Evolutionary conservation across 1,284 basidiomycete genomes (phyloP).

Genomic region (Heterobasidion irregulare): DNA sequence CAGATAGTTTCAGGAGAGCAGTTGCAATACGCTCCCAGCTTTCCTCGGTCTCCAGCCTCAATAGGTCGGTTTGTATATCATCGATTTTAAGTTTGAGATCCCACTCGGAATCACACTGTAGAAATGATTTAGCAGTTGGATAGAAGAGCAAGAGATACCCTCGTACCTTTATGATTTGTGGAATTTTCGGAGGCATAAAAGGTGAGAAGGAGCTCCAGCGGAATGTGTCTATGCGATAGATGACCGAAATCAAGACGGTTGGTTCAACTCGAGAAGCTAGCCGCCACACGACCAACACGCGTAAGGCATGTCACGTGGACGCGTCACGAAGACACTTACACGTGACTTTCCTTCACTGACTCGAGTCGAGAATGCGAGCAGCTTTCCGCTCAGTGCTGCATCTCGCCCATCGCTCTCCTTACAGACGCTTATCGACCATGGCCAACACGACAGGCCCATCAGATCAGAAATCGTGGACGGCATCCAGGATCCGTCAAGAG

Average conservation of each 20-base stretch:
- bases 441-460: not conserved
- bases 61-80: slow-evolving; percentile 33
- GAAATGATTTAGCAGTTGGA: not conserved
- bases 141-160: not conserved
- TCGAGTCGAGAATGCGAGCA: not conserved
- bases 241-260: not conserved
- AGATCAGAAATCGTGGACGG: not conserved
- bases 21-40: slow-evolving; percentile 73
- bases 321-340: not conserved
- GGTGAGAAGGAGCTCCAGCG: not conserved
- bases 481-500: slow-evolving; percentile 47
- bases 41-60: slow-evolving; percentile 70
- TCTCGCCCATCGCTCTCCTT: not conserved
- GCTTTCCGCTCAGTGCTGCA: not conserved
- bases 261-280: not conserved
- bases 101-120: slow-evolving; percentile 25
- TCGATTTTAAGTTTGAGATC: slow-evolving; percentile 33
- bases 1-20: slow-evolving; percentile 41
- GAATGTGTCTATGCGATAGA: no score
- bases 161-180: not conserved
- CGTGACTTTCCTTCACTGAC: not conserved
- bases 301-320: not conserved
- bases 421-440: not conserved
- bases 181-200: not conserved
- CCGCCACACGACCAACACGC: no score